phyloP scores from a whole-genome alignment of 148 eudicot genomes.

The Heliosperma pusillum region DNA sequence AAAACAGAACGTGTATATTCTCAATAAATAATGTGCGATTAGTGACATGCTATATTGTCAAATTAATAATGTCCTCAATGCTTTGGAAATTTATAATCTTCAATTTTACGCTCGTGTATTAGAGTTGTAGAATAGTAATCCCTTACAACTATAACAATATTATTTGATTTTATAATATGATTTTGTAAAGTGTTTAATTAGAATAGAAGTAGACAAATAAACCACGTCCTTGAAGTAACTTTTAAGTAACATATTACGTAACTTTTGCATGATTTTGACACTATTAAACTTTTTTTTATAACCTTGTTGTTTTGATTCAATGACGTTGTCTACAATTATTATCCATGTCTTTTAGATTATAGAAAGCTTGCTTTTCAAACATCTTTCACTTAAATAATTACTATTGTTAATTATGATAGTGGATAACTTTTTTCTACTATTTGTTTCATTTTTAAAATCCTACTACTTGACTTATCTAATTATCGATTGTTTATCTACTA shows the following conservation, averaged over 20 bases:
- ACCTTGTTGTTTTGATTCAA: conserved; percentile 6
- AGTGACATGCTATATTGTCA: too few species aligned
- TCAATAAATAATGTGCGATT: too few species aligned
- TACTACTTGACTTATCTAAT: background rate
- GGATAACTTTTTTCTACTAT: background rate
- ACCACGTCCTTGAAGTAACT: conserved; percentile 19
- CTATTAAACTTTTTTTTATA: conserved; percentile 14
- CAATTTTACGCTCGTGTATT: background rate
- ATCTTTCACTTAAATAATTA: conserved; percentile 1
- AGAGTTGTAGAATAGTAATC: background rate
- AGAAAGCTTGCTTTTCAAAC: conserved; percentile 11
- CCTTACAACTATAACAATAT: background rate
- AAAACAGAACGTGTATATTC: too few species aligned
- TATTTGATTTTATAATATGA: background rate
- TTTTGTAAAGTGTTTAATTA: background rate
- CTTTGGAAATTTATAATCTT: background rate
- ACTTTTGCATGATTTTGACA: conserved; percentile 26
- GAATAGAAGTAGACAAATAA: background rate
- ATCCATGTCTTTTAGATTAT: background rate
- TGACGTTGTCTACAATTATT: background rate
- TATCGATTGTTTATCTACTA: background rate
- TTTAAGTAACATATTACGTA: conserved; percentile 22
- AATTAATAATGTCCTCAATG: too few species aligned
- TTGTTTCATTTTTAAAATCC: background rate
- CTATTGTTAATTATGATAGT: background rate